phyloP scores from a whole-genome alignment of 2,329 filamentous ascomycete species.

The Dothideomycetes sp. region DNA sequence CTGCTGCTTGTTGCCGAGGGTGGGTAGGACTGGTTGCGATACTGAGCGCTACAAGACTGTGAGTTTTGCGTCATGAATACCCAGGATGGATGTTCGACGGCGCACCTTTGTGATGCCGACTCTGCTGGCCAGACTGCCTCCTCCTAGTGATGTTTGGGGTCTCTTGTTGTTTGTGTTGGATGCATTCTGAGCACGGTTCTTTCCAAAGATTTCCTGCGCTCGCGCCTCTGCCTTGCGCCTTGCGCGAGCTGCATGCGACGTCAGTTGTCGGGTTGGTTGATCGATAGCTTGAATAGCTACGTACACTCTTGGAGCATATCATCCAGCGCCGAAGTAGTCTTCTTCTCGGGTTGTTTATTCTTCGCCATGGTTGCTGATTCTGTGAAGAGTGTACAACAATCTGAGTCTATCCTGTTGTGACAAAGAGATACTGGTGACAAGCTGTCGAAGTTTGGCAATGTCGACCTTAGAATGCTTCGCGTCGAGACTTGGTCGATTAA shows the following conservation, averaged over 20 bases:
- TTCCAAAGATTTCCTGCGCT: conserved; percentile 63
- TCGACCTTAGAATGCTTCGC: too few species aligned
- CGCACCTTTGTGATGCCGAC: conserved; percentile 64
- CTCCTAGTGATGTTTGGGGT: conserved; percentile 17
- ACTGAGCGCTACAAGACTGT: conserved; percentile 9
- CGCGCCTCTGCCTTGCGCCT: conserved; percentile 62
- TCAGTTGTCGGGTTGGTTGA: conserved; percentile 10
- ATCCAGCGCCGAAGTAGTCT: conserved; percentile 38
- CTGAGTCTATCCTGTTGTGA: too few species aligned
- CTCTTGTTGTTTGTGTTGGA: conserved; percentile 37
- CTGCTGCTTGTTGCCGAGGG: conserved; percentile 10
- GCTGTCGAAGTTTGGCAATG: too few species aligned
- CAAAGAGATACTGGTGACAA: too few species aligned
- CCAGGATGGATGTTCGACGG: not conserved
- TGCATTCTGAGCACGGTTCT: conserved; percentile 48
- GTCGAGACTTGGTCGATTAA: too few species aligned
- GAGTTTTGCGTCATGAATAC: not conserved
- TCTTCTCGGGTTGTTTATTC: conserved; percentile 6
- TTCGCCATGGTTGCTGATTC: conserved; percentile 10
- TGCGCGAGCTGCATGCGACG: conserved; percentile 47
- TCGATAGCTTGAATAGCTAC: not conserved
- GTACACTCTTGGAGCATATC: conserved; percentile 44
- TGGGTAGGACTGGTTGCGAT: conserved; percentile 5
- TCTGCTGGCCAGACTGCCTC: conserved; percentile 57
- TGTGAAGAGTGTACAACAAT: too few species aligned